Percentiles rank a stretch among this genome's conserved stretches.
These are phyloP conservation scores for Primulina huaijiensis DNA, from an alignment of 257 asterid species.

Conservation along the genomic window DNA sequence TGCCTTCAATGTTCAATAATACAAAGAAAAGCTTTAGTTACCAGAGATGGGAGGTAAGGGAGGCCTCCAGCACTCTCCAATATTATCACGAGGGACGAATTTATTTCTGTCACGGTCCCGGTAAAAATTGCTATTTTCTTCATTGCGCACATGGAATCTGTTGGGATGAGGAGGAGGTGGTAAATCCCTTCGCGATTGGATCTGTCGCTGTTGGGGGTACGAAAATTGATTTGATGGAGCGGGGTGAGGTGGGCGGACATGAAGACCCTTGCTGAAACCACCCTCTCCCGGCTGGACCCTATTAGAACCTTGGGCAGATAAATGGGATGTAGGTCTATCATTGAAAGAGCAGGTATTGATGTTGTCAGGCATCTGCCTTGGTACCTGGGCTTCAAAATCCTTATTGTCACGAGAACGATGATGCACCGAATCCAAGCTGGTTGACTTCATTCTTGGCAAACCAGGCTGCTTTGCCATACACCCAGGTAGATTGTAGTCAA, in stretches of 20 bases:
- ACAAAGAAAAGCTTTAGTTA: constrained; percentile 23
- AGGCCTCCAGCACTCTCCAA: constrained; percentile 71
- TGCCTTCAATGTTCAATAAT: not conserved
- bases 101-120: constrained; percentile 59
- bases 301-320: constrained; percentile 39
- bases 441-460: constrained; percentile 35
- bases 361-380: constrained; percentile 42
- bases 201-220: constrained; percentile 65
- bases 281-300: constrained; percentile 41
- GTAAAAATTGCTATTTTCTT: constrained; percentile 53
- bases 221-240: constrained; percentile 89
- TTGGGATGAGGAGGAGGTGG: constrained; percentile 51
- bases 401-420: constrained; percentile 44
- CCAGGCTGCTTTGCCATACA: constrained; percentile 35
- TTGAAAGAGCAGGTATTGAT: constrained; percentile 36
- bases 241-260: constrained; percentile 82
- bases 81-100: constrained; percentile 37
- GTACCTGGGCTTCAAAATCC: constrained; percentile 44
- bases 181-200: constrained; percentile 49
- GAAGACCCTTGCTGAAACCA: constrained; percentile 56
- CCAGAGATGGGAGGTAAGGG: constrained; percentile 58
- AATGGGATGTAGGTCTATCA: constrained; percentile 40
- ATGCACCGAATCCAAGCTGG: constrained; percentile 33
- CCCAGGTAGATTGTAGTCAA: constrained; percentile 36
- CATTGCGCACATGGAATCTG: constrained; percentile 52